These are phyloP conservation scores for Coemansia sp. DNA, from an alignment of 192 early-diverging fungal genomes.

Conservation along the genomic window DNA sequence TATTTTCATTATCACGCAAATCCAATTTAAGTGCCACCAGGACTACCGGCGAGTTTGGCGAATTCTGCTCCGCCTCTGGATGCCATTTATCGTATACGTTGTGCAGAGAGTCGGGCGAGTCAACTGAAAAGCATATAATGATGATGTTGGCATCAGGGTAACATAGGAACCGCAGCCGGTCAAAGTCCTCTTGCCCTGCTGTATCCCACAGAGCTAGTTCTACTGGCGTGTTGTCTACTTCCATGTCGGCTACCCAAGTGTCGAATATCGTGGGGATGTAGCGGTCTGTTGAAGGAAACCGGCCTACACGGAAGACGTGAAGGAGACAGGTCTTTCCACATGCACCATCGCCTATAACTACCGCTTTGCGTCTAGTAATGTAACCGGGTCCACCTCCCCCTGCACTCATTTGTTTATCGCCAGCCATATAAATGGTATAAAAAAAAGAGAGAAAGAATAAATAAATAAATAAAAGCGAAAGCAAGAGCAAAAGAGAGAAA, in stretches of 20 bases:
- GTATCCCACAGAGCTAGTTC: conserved; percentile 97
- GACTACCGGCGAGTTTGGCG: conserved; percentile 19
- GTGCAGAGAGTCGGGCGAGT: conserved; percentile 78
- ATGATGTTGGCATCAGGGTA: conserved; percentile 93
- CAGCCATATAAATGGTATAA: conserved; percentile 6
- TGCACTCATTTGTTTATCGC: neutral
- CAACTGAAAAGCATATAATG: conserved; percentile 89
- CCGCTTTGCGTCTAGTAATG: conserved; percentile 62
- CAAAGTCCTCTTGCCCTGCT: conserved; percentile 95
- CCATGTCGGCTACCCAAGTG: conserved; percentile 90
- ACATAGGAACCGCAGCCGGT: conserved; percentile 87
- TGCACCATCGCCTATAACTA: conserved; percentile 90
- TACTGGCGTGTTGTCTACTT: conserved; percentile 82
- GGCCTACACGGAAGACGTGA: conserved; percentile 79
- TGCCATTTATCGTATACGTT: conserved; percentile 64
- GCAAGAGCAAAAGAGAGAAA: neutral
- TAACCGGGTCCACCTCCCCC: neutral
- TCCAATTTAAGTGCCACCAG: conserved; percentile 50
- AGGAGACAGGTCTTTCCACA: conserved; percentile 89
- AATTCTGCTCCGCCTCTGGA: conserved; percentile 25
- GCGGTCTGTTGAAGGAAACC: conserved; percentile 64
- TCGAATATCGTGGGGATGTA: conserved; percentile 95
- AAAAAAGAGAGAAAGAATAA: neutral
- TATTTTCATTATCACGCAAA: conserved; percentile 31
- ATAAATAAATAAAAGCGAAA: neutral